phyloP scores from a whole-genome alignment of 2,329 filamentous ascomycete species.

The Aspergillus tubingensis region DNA sequence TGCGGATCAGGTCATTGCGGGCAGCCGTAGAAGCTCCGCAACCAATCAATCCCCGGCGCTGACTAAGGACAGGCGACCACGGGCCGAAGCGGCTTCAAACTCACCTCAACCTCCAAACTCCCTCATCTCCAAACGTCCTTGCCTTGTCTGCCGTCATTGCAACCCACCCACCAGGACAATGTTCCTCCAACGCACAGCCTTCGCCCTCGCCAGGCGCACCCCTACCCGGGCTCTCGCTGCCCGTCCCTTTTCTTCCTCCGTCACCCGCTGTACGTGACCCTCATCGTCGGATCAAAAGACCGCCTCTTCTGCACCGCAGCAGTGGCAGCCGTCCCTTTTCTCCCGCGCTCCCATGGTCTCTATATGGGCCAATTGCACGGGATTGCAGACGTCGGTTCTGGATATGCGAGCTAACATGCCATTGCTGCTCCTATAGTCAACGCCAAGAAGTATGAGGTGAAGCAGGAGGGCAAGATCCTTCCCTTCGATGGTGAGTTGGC shows the following conservation, averaged over 20 bases:
- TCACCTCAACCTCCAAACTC: conserved; percentile 41
- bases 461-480: conserved; percentile 47
- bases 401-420: conserved; percentile 27
- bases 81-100: conserved; percentile 45
- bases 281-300: conserved; percentile 27
- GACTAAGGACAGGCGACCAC: conserved; percentile 29
- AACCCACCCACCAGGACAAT: conserved; percentile 38
- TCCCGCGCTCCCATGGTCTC: conserved; percentile 26
- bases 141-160: conserved; percentile 26
- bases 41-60: conserved; percentile 29
- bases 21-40: conserved; percentile 20
- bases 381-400: not conserved
- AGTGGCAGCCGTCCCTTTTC: conserved; percentile 21
- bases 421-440: conserved; percentile 28
- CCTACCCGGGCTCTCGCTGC: conserved; percentile 45
- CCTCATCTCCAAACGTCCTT: conserved; percentile 31
- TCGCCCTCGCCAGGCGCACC: conserved; percentile 49
- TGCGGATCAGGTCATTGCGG: conserved; percentile 18
- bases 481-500: conserved; percentile 48
- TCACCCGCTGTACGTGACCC: conserved; percentile 49
- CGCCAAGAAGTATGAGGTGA: conserved; percentile 44
- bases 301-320: conserved; percentile 14
- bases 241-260: conserved; percentile 49
- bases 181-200: conserved; percentile 51
- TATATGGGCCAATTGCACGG: not conserved